A percentile compares a stretch with the other conserved stretches of the same genome.
phyloP scores from a whole-genome alignment of 257 asterid species.

The Leonotis leonurus region DNA sequence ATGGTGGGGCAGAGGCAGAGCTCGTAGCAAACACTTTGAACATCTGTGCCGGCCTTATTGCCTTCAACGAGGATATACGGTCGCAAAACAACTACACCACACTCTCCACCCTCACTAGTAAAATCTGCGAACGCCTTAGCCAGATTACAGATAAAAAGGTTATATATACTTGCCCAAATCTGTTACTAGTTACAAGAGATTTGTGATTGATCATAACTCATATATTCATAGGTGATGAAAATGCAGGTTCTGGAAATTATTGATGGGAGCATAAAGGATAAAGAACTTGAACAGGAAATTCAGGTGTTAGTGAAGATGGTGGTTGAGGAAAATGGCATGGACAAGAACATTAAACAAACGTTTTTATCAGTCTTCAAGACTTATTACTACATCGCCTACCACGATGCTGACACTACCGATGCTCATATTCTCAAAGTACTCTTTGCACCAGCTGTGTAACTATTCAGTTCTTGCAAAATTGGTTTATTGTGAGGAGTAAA shows the following conservation, averaged over 20 bases:
- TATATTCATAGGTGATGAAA: not conserved
- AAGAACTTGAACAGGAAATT: conserved; percentile 15
- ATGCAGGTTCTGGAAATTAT: not conserved
- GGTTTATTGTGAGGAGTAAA: too few species aligned
- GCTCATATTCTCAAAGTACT: conserved; percentile 24
- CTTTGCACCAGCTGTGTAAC: conserved; percentile 10
- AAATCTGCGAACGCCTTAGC: conserved; percentile 25
- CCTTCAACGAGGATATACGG: conserved; percentile 12
- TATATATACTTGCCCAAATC: not conserved
- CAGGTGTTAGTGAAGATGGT: conserved; percentile 24
- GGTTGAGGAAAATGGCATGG: conserved; percentile 1
- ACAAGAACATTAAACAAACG: conserved; percentile 25
- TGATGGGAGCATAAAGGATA: not conserved
- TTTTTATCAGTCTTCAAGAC: conserved; percentile 26
- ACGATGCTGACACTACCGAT: conserved; percentile 8
- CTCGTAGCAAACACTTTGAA: conserved; percentile 32
- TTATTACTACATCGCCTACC: conserved; percentile 18
- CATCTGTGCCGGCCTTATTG: conserved; percentile 21
- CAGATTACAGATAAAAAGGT: conserved; percentile 12
- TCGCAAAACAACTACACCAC: conserved; percentile 23
- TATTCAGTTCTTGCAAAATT: not conserved
- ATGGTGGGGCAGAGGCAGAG: conserved; percentile 25
- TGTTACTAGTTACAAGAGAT: too few species aligned
- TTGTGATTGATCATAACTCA: too few species aligned
- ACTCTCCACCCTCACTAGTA: conserved; percentile 31